Base-by-base conservation (phyloP, 441 rosid genomes). In the Euphorbia celastroides region DNA sequence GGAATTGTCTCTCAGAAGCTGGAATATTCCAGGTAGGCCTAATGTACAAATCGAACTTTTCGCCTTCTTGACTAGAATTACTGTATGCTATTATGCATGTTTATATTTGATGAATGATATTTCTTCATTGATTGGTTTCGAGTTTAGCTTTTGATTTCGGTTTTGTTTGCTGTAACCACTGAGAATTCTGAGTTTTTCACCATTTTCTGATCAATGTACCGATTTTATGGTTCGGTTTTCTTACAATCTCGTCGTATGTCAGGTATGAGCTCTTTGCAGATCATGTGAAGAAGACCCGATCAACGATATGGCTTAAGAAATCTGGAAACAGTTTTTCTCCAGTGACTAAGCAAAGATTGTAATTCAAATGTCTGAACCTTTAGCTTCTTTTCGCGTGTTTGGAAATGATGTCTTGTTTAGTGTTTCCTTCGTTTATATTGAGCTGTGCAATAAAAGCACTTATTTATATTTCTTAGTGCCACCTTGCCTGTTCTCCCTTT, bases 1-100 rank as follows among this genome's bases (percentile, higher is more conserved):
- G 98, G 98, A 63, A 88, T 92, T 73, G 90, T 92, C 57, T 78
- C 84, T 58, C 95, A 88, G 77, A 88, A 75, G 73, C 81, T 92
- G 59, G 95, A 90, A 69, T 88, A 82, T 67, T 92, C 81, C 76
- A 86, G 96, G 98, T 90, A 17, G 2, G 26, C 19, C 38, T 52
- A 48, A n/a, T n/a, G n/a, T n/a, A n/a, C n/a, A n/a, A 19, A 27
- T 34, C 56, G 57, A 59, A 64, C 32, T 17, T 67, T 42, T 30
- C 51, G n/a, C 10, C 17, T n/a, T n/a, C n/a, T n/a, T 46, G 2
- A 20, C 20, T 34, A 34, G 9, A 3, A 3, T 34, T 4, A 3
- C 38, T 34, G 9, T 3, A 34, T 34, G 38, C n/a, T n/a, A n/a
- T n/a, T n/a, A n/a, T 65, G 0, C 36, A 30, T 44, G 44, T 38